Evolutionary conservation across 805 yeast species (phyloP).

Genomic region (Sugiyamaella qingdaonensis): DNA sequence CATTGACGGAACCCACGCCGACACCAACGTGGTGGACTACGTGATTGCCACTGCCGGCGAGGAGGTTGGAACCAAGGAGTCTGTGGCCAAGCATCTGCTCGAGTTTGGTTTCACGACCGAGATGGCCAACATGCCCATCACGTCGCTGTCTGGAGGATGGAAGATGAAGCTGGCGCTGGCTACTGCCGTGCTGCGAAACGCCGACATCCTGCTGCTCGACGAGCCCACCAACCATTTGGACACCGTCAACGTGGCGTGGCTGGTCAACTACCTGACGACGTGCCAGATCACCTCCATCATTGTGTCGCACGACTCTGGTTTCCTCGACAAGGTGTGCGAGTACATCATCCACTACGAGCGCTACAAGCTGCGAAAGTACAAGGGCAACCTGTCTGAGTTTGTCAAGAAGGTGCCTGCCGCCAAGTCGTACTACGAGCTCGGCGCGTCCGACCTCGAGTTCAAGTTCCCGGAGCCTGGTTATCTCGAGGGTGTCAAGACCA

Average conservation of each 20-base stretch:
- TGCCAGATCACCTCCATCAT: constrained; percentile 88
- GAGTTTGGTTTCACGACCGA: constrained; percentile 94
- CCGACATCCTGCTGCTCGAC: constrained; percentile 88
- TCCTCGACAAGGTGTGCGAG: constrained; percentile 95
- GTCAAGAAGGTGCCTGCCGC: constrained; percentile 99
- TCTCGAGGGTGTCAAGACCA: constrained; percentile 99
- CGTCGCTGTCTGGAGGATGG: constrained; percentile 94
- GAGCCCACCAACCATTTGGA: constrained; percentile 99
- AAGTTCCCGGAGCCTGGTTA: constrained; percentile 99
- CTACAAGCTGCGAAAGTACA: constrained; percentile 98
- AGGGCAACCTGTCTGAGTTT: constrained; percentile 98
- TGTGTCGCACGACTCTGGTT: constrained; percentile 98
- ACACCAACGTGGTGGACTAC: constrained; percentile 88
- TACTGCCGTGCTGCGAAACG: constrained; percentile 97
- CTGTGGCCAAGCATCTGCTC: constrained; percentile 65
- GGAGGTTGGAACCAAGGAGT: constrained; percentile 71
- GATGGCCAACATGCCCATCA: constrained; percentile 90
- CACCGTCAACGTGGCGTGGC: constrained; percentile 89
- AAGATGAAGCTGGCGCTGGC: constrained; percentile 93
- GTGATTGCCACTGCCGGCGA: constrained; percentile 78
- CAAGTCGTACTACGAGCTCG: constrained; percentile 96
- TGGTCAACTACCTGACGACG: constrained; percentile 81
- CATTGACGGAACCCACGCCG: constrained; percentile 97
- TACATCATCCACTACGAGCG: constrained; percentile 99
- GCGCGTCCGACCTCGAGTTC: constrained; percentile 97